Percentiles rank a stretch among this genome's conserved stretches.
Evolutionary conservation across 768 basidiomycete species (phyloP).

Genomic region (Neoboletus brunneissimus): DNA sequence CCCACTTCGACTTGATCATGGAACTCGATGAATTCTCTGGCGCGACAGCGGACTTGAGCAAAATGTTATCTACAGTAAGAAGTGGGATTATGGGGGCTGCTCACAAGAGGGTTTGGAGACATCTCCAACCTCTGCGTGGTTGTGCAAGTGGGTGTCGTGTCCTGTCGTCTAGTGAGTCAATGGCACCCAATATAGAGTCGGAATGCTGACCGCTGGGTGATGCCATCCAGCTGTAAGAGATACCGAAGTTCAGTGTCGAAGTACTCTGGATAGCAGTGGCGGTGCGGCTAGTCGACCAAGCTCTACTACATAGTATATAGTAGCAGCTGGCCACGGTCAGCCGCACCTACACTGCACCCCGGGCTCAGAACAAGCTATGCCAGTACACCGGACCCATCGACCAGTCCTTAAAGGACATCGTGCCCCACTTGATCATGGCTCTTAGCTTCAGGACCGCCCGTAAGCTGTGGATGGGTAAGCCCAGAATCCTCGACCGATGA

Average conservation of each 20-base stretch:
- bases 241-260: background rate
- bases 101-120: slow-evolving; percentile 14
- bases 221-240: slow-evolving; percentile 5
- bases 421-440: slow-evolving; percentile 28
- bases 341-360: slow-evolving; percentile 5
- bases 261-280: slow-evolving; percentile 1
- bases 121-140: background rate
- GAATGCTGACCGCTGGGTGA: slow-evolving; percentile 9
- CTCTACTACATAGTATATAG: too few relatives aligned
- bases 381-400: background rate
- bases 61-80: background rate
- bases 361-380: background rate
- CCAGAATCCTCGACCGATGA: background rate
- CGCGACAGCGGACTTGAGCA: slow-evolving; percentile 36
- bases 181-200: background rate
- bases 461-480: slow-evolving; percentile 37
- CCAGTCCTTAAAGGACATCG: background rate
- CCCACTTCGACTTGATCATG: slow-evolving; percentile 86
- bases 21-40: slow-evolving; percentile 78
- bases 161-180: slow-evolving; percentile 1
- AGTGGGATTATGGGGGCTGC: background rate
- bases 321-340: background rate
- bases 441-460: slow-evolving; percentile 47
- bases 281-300: slow-evolving; percentile 11
- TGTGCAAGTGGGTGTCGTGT: background rate